A percentile compares a stretch with the other conserved stretches of the same genome.
Evolutionary conservation across 108 stramenopile genomes (phyloP).

Genomic region (Conticribra guillardii): DNA sequence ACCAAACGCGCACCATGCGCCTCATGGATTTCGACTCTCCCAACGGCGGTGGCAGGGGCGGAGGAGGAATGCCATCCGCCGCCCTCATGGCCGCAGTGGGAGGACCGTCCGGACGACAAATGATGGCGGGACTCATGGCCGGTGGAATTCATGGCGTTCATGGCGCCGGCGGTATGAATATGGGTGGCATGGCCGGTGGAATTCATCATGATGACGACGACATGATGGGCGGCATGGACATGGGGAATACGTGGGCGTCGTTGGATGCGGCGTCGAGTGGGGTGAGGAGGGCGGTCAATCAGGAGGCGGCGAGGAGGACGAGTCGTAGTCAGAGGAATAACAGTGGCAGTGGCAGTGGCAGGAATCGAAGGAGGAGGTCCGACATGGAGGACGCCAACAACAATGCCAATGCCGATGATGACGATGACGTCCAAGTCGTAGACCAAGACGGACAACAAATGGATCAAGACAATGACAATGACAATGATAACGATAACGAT

Average conservation of each 20-base stretch:
- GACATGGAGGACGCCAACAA: background rate
- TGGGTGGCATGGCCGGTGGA: background rate
- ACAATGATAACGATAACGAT: background rate
- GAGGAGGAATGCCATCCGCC: constrained; percentile 8
- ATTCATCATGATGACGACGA: background rate
- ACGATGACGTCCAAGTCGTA: background rate
- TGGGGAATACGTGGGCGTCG: constrained; percentile 4
- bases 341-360: background rate
- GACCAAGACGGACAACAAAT: background rate
- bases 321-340: background rate
- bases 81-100: constrained; percentile 43
- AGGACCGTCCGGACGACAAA: constrained; percentile 17
- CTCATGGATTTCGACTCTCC: constrained; percentile 64
- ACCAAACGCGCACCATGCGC: constrained; percentile 84
- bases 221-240: constrained; percentile 40
- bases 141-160: too few relatives aligned
- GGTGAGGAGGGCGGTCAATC: constrained; percentile 54
- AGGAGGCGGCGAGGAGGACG: constrained; percentile 44
- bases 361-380: background rate
- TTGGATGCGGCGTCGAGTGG: constrained; percentile 22
- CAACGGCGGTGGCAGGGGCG: background rate
- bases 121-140: constrained; percentile 40
- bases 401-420: background rate
- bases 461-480: background rate
- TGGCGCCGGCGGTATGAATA: constrained; percentile 10